Conservation (phyloP, 306 rosid genomes). For the Canavalia gladiata region DNA sequence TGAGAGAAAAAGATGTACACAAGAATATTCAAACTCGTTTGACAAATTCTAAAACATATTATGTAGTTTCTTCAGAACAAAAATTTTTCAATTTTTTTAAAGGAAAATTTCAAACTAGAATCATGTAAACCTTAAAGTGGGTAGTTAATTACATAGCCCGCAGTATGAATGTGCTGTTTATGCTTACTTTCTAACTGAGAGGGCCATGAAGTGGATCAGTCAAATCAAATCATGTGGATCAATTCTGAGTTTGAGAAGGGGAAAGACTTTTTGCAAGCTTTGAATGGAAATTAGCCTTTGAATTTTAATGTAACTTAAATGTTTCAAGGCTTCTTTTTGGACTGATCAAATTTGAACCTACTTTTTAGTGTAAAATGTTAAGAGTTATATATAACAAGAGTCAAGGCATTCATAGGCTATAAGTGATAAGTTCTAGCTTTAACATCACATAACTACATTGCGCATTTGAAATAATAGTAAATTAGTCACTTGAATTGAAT, state of each 20-base stretch:
- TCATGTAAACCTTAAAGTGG: background rate
- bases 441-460: background rate
- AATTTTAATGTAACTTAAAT: slow-evolving; percentile 5
- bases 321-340: slow-evolving; percentile 31
- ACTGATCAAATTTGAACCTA: slow-evolving; percentile 6
- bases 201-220: slow-evolving; percentile 42
- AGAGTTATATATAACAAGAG: background rate
- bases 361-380: slow-evolving; percentile 17
- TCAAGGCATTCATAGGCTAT: background rate
- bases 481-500: slow-evolving; percentile 3
- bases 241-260: background rate
- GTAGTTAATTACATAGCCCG: slow-evolving; percentile 8
- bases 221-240: slow-evolving; percentile 48
- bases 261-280: slow-evolving; percentile 36
- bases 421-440: background rate
- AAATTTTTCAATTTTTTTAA: too few relatives aligned
- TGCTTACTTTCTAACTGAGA: slow-evolving; percentile 20
- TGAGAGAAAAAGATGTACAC: too few relatives aligned
- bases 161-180: background rate
- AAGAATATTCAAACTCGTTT: too few relatives aligned
- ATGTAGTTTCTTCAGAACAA: too few relatives aligned
- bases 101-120: too few relatives aligned
- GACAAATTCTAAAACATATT: too few relatives aligned
- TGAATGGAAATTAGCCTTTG: slow-evolving; percentile 32
- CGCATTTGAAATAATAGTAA: background rate